Base-by-base conservation (phyloP, 2,329 filamentous ascomycete species). In the Ceratocystis smalleyi region DNA sequence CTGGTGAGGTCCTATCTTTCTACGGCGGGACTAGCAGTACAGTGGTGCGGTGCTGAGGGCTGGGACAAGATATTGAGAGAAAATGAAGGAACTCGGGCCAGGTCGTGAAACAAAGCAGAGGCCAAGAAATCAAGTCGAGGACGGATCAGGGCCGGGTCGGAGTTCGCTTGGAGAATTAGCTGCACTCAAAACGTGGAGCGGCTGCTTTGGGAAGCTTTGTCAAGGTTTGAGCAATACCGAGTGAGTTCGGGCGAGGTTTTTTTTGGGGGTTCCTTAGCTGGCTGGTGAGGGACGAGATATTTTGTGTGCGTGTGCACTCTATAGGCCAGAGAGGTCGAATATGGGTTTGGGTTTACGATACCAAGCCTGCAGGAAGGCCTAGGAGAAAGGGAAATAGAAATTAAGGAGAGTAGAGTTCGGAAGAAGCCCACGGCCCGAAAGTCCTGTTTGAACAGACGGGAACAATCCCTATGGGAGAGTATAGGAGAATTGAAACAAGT, bases 131-230 rank as follows among this genome's bases (percentile, higher is more conserved):
- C 27, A 57, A 7, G 27, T 35, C 27, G 27, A 57, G 54, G 54
- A 32, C 54, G 27, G 54, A 57, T 57, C 54, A 57, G 22, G 32
- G 54, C 54, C 54, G 15, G 54, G 54, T 57, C 54, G 54, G 32
- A n/a, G 54, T 30, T 32, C 54, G 30, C 30, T 57, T n/a, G 17
- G 27, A 35, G 27, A 19, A 35, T 30, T 30, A 57, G 5, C 30
- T 30, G 17, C 24, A 30, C 54, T 24, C 27, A 24, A 57, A 57
- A 57, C 54, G 54, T 19, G 54, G 54, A 57, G 27, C n/a, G 22
- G 27, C 15, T 57, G 27, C 54, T 30, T 24, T 32, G 54, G 17
- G 32, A 35, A 35, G 54, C 54, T 57, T 57, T 51, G 47, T 19
- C 4, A 8, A n/a, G 47, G 30, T 24, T 27, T 51, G 22, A 15